Conservation (phyloP, 108 stramenopile genomes). For the Chaetoceros muelleri region DNA sequence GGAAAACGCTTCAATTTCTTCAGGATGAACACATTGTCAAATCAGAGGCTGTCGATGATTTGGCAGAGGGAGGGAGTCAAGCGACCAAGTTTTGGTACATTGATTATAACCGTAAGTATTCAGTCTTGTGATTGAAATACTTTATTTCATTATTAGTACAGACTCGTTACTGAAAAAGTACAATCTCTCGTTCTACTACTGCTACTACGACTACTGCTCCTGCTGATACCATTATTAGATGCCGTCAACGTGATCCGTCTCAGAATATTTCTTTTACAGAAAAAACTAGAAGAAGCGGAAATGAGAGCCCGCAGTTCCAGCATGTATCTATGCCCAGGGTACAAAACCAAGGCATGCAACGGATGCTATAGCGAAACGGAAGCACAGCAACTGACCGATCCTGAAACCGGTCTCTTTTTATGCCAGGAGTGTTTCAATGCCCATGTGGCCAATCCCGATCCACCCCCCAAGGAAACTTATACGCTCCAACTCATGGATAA, state of each 20-base stretch:
- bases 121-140: background rate
- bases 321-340: slow-evolving; percentile 79
- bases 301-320: slow-evolving; percentile 48
- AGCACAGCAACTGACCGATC: slow-evolving; percentile 71
- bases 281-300: slow-evolving; percentile 61
- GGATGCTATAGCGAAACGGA: slow-evolving; percentile 78
- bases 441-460: slow-evolving; percentile 57
- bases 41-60: slow-evolving; percentile 83
- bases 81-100: slow-evolving; percentile 81
- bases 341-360: slow-evolving; percentile 62
- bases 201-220: no score
- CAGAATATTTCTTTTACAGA: slow-evolving; percentile 60
- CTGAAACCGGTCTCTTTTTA: slow-evolving; percentile 60
- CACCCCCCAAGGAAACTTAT: slow-evolving; percentile 45
- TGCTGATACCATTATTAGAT: slow-evolving; percentile 38
- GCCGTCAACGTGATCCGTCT: slow-evolving; percentile 82
- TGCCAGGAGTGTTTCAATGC: slow-evolving; percentile 68
- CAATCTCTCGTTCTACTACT: background rate
- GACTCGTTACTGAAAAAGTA: no score
- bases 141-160: background rate
- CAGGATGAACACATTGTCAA: slow-evolving; percentile 78
- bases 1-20: slow-evolving; percentile 67
- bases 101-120: slow-evolving; percentile 64
- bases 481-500: slow-evolving; percentile 73
- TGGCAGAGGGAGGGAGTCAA: slow-evolving; percentile 71